Conservation (phyloP, 176 grass and related monocot genomes). For the Poa annua region DNA sequence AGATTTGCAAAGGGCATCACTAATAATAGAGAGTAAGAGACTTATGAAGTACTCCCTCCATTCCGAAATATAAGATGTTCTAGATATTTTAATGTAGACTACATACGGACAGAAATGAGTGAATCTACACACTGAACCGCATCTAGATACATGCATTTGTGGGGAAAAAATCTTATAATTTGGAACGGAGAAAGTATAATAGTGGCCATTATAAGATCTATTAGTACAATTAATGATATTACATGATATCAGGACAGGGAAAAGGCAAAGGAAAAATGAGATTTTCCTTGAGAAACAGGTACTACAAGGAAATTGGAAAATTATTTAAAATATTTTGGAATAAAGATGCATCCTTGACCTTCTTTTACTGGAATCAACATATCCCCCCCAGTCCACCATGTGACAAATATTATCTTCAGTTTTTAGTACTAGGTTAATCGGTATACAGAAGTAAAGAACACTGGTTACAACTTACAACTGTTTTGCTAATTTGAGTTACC, state of each 20-base stretch:
- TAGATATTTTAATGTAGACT: no score
- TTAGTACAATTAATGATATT: neutral
- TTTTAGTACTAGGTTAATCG: neutral
- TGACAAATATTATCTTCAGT: conserved; percentile 18
- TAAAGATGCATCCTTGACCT: neutral
- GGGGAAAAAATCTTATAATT: no score
- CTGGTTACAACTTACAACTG: neutral
- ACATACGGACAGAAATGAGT: no score
- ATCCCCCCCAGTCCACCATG: neutral
- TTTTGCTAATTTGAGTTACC: conserved; percentile 24
- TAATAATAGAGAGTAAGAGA: neutral
- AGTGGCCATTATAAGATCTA: neutral
- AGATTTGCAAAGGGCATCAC: neutral
- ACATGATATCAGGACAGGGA: conserved; percentile 13
- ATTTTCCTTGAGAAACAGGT: neutral
- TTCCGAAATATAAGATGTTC: no score
- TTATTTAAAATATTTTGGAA: conserved; percentile 15
- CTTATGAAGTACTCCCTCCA: neutral
- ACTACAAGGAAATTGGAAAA: neutral
- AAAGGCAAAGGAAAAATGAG: neutral
- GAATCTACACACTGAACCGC: no score
- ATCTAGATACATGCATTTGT: no score
- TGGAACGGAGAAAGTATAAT: neutral
- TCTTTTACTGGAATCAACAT: neutral
- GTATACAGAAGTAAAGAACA: conserved; percentile 6